These are phyloP conservation scores for Arabidopsis lyrata DNA, from an alignment of 441 rosid genomes.

Conservation along the genomic window DNA sequence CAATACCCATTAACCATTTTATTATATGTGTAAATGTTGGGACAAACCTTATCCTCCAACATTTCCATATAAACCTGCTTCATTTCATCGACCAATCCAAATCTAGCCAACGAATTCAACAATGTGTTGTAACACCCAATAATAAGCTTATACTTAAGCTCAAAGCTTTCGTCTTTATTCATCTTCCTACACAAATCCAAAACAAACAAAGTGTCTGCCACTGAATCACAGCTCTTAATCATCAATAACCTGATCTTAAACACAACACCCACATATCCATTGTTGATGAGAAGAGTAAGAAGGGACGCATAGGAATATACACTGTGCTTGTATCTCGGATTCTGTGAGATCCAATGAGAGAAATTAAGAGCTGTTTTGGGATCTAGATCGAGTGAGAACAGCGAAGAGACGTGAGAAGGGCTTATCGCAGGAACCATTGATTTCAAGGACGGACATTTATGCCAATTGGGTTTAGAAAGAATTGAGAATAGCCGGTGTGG, in stretches of 20 bases:
- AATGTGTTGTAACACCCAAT: constrained; percentile 67
- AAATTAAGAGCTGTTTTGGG: constrained; percentile 70
- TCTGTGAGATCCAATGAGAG: constrained; percentile 60
- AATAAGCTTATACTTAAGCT: constrained; percentile 55
- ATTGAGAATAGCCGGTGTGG: constrained; percentile 55
- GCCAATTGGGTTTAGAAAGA: constrained; percentile 66
- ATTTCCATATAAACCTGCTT: constrained; percentile 58
- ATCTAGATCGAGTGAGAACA: constrained; percentile 55
- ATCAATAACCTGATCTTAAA: constrained; percentile 61
- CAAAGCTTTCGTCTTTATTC: constrained; percentile 50
- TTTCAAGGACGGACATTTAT: constrained; percentile 53
- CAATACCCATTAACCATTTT: constrained; percentile 82
- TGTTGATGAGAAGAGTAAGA: constrained; percentile 51
- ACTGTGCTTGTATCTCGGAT: constrained; percentile 58
- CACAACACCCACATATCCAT: constrained; percentile 47
- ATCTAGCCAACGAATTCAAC: constrained; percentile 64
- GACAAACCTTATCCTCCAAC: constrained; percentile 58
- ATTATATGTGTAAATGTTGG: constrained; percentile 69
- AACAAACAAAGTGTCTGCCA: constrained; percentile 51
- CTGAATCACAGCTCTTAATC: constrained; percentile 59
- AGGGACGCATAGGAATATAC: constrained; percentile 63
- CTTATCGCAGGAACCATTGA: constrained; percentile 53
- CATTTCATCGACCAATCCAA: constrained; percentile 71
- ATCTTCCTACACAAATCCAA: constrained; percentile 54
- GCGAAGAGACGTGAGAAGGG: constrained; percentile 60